Conservation (phyloP, 2,329 filamentous ascomycete genomes). For the Paecilomyces fulvus region DNA sequence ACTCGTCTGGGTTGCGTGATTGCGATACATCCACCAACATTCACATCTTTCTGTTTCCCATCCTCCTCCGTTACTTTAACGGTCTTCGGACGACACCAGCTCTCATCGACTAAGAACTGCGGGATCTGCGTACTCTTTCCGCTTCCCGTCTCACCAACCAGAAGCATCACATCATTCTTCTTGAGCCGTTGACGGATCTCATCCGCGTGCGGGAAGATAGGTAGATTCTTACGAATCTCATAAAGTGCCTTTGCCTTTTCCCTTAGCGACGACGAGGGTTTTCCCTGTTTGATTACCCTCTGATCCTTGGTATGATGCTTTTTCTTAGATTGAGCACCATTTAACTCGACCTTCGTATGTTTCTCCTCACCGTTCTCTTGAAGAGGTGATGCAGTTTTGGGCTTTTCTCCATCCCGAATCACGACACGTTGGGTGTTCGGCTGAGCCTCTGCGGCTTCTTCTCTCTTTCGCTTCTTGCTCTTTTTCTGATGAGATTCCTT, state of each 20-base stretch:
- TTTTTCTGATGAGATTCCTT: slow-evolving; percentile 14
- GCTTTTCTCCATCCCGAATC: slow-evolving; percentile 5
- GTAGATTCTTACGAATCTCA: slow-evolving; percentile 56
- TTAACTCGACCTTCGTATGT: background rate
- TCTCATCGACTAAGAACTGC: slow-evolving; percentile 71
- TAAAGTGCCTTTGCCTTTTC: slow-evolving; percentile 42
- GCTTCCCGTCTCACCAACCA: slow-evolving; percentile 90
- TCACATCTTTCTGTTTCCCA: slow-evolving; percentile 33
- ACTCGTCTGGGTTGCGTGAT: slow-evolving; percentile 92
- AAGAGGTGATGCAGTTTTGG: background rate
- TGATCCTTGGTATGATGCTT: slow-evolving; percentile 8
- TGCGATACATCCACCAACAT: slow-evolving; percentile 72
- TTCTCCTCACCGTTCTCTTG: background rate
- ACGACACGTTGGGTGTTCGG: slow-evolving; percentile 4
- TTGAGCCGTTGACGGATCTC: slow-evolving; percentile 59
- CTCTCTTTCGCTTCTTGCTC: slow-evolving; percentile 25
- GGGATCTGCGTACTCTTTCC: slow-evolving; percentile 96
- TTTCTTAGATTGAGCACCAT: slow-evolving; percentile 1
- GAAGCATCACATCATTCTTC: slow-evolving; percentile 64
- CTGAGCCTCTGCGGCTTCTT: slow-evolving; percentile 12
- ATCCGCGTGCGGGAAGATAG: slow-evolving; percentile 68
- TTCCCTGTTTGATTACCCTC: slow-evolving; percentile 12
- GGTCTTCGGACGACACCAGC: slow-evolving; percentile 63
- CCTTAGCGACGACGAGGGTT: slow-evolving; percentile 22
- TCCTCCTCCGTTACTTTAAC: slow-evolving; percentile 37